Evolutionary conservation across 2,329 filamentous ascomycete species (phyloP).

Genomic region (Ceratocystis destructans): DNA sequence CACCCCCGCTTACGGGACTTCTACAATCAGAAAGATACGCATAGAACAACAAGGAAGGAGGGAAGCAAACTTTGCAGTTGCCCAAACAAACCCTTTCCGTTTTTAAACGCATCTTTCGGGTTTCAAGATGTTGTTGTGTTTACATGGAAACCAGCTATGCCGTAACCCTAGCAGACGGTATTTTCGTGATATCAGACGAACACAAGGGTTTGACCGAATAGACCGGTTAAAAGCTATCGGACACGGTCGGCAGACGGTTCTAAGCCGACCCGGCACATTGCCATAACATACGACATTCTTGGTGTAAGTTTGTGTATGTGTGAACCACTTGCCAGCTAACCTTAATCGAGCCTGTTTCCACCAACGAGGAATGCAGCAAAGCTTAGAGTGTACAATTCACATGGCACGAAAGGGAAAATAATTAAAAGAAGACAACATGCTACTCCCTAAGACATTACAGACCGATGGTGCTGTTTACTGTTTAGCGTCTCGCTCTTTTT

Average conservation of each 20-base stretch:
- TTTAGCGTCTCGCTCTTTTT: neutral
- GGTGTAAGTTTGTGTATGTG: neutral
- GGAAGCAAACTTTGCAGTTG: neutral
- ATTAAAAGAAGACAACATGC: neutral
- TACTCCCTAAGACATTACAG: no score
- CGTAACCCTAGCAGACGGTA: neutral
- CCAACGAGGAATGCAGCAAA: neutral
- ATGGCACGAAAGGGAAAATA: neutral
- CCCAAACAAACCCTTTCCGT: neutral
- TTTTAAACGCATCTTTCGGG: neutral
- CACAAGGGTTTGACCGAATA: neutral
- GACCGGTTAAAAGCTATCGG: no score
- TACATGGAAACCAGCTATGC: neutral
- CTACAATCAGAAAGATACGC: neutral
- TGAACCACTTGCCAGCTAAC: neutral
- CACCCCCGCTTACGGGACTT: neutral
- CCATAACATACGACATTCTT: neutral
- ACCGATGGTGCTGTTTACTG: no score
- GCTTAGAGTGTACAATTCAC: neutral
- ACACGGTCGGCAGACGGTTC: neutral
- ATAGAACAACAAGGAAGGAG: neutral
- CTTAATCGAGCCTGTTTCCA: neutral
- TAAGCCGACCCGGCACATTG: no score
- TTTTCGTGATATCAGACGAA: neutral
- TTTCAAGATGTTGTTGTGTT: neutral